Percentiles rank a stretch among this genome's conserved stretches.
phyloP scores from a whole-genome alignment of 2,329 filamentous ascomycete genomes.

The Stagonosporopsis cucurbitacearum region DNA sequence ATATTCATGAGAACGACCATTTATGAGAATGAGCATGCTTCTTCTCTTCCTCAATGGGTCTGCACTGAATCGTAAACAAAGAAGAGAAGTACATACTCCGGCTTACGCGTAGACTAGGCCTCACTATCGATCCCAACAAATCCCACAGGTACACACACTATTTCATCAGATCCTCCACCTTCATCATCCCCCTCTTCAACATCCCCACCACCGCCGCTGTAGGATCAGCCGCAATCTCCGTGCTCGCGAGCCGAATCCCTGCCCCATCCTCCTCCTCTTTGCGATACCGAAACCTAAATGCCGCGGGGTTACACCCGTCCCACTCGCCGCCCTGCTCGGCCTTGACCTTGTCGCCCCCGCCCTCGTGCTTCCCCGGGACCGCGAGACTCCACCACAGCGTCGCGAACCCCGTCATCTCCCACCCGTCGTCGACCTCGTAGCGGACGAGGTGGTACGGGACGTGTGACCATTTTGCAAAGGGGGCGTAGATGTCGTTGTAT shows the following conservation, averaged over 20 bases:
- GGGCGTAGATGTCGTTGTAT: constrained; percentile 19
- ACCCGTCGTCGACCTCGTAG: constrained; percentile 17
- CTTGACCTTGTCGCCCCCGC: constrained; percentile 6
- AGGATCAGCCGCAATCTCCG: constrained; percentile 18
- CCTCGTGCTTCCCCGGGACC: constrained; percentile 11
- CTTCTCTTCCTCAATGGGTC: too few relatives aligned
- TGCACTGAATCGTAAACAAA: too few relatives aligned
- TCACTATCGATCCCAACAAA: too few relatives aligned
- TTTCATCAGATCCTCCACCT: constrained; percentile 23
- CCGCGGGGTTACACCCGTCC: constrained; percentile 18
- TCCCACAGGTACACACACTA: constrained; percentile 19
- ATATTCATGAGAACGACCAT: too few relatives aligned
- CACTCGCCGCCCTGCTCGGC: constrained; percentile 16
- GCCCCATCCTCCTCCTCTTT: constrained; percentile 2
- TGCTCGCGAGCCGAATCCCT: constrained; percentile 8
- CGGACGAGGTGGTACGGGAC: constrained; percentile 10
- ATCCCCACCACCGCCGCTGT: constrained; percentile 16
- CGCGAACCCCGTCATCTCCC: constrained; percentile 21
- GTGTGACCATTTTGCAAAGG: constrained; percentile 11
- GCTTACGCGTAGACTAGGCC: too few relatives aligned
- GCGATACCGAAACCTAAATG: constrained; percentile 17
- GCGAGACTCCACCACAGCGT: constrained; percentile 16
- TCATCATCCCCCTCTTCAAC: constrained; percentile 25
- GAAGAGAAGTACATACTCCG: too few relatives aligned
- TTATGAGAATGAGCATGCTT: too few relatives aligned